Base-by-base conservation (phyloP, 257 asterid species). In the Leptodermis oblonga region DNA sequence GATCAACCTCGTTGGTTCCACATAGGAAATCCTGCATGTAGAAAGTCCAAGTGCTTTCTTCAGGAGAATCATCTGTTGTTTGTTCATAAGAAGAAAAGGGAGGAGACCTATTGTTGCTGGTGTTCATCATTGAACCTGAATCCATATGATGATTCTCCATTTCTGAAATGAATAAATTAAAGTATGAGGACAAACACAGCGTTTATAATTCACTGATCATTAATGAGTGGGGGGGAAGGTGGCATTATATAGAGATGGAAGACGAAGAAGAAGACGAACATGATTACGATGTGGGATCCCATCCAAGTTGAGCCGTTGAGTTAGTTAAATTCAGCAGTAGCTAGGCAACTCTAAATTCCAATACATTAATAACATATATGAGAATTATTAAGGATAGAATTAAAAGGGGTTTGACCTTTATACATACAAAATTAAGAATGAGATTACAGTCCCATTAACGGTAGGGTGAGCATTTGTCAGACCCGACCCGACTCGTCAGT, bases 31-130 rank as follows among this genome's bases (percentile, higher is more conserved):
- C 94, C 74, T 87, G 79, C 68, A 89, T 82, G 79, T 89, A 89
- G 80, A 82, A 89, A 67, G 87, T 87, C 96, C 96, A 89, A 73
- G 90, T 87, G 83, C 96, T 89, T 41, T 89, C 96, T 62, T 89
- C 94, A 22, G 81, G 84, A 52, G 79, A 52, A 62, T 82, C 81
- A 20, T 73, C 70, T 26, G 52, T 54, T 41, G 65, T 67, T 70
- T 77, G 68, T 70, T 61, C 49, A 51, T 34, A 58, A 23, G 69
- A 63, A 59, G 71, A 33, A 58, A 68, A 26, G 18, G 14, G 36
- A 30, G 58, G 45, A 7, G 54, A 0, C 12, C 1, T 3, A 48
- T 33, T 36, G 20, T 53, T 59, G 67, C 39, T 73, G 17, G 68
- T 17, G 26, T 33, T 33, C 34, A 4, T 11, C n/a, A n/a, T n/a